Conservation (phyloP, 2,329 filamentous ascomycete genomes). For the Xylariaceae sp. region DNA sequence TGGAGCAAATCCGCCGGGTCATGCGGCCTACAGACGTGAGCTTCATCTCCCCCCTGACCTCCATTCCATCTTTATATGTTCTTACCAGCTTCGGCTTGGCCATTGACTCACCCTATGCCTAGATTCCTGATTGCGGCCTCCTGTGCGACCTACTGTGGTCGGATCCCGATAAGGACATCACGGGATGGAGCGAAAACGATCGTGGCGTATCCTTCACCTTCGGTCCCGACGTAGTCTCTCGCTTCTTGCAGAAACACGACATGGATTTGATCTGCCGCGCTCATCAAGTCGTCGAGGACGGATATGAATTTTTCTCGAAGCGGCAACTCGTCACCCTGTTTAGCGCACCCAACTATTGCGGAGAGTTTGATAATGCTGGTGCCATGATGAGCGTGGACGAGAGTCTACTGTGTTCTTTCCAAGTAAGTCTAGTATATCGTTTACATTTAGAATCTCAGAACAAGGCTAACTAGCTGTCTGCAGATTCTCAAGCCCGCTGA, state of each 20-base stretch:
- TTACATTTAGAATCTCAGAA: too few species aligned
- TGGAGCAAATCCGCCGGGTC: conserved; percentile 98
- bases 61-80: conserved; percentile 11
- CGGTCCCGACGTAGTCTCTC: conserved; percentile 91
- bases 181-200: conserved; percentile 98
- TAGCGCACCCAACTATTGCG: conserved; percentile 98
- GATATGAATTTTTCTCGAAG: conserved; percentile 99
- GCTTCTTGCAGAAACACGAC: conserved; percentile 98
- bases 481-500: conserved; percentile 98
- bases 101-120: conserved; percentile 31
- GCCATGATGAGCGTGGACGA: conserved; percentile 99
- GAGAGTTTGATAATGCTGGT: conserved; percentile 98
- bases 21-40: conserved; percentile 98
- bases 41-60: conserved; percentile 26
- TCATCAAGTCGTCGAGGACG: conserved; percentile 97
- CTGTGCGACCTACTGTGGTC: conserved; percentile 98
- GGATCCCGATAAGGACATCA: conserved; percentile 98
- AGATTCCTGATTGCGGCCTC: conserved; percentile 97
- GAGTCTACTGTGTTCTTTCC: conserved; percentile 97
- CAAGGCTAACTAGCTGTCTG: conserved; percentile 21
- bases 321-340: conserved; percentile 95
- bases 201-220: conserved; percentile 98
- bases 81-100: conserved; percentile 29
- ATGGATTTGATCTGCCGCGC: conserved; percentile 99
- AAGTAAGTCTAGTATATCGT: conserved; percentile 51